phyloP scores from a whole-genome alignment of 2,329 filamentous ascomycete genomes.

The Apiospora koreana region DNA sequence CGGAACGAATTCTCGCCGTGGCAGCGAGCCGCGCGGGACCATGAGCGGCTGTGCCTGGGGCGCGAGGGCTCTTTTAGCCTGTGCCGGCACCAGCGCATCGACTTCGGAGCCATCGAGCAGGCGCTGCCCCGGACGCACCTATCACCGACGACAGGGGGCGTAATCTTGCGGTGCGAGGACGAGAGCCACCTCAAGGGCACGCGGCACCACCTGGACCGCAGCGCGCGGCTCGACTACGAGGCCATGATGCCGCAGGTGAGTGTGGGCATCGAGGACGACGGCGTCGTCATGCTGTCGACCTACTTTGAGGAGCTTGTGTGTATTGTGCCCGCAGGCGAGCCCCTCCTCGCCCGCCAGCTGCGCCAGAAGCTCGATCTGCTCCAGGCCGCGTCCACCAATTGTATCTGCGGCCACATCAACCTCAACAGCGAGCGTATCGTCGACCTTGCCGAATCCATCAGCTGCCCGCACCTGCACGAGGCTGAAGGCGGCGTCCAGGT shows the following conservation, averaged over 20 bases:
- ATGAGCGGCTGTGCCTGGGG: slow-evolving; percentile 7
- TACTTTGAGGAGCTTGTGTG: slow-evolving; percentile 13
- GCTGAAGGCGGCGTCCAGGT: not conserved
- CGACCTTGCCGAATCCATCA: slow-evolving; percentile 8
- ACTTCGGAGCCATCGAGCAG: slow-evolving; percentile 1
- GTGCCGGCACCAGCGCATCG: slow-evolving; percentile 9
- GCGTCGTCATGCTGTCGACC: slow-evolving; percentile 7
- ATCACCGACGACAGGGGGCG: not conserved
- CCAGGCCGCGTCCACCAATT: slow-evolving; percentile 11
- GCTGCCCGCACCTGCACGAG: slow-evolving; percentile 4
- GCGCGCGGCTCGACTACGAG: slow-evolving; percentile 2
- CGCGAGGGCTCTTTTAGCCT: slow-evolving; percentile 9
- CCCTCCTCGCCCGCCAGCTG: not conserved
- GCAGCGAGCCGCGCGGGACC: not conserved
- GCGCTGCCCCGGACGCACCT: not conserved
- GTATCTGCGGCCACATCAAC: slow-evolving; percentile 1
- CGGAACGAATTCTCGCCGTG: slow-evolving; percentile 4
- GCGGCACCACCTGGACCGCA: slow-evolving; percentile 4
- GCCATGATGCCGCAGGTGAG: slow-evolving; percentile 12
- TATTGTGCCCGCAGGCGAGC: not conserved
- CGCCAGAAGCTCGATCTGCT: slow-evolving; percentile 10
- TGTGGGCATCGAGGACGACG: slow-evolving; percentile 4
- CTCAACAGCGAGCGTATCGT: slow-evolving; percentile 7
- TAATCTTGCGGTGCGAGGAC: slow-evolving; percentile 11
- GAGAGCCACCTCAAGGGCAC: slow-evolving; percentile 13